Base-by-base conservation (phyloP, 495 filamentous ascomycete genomes). In the Hyaloscypha bicolor region DNA sequence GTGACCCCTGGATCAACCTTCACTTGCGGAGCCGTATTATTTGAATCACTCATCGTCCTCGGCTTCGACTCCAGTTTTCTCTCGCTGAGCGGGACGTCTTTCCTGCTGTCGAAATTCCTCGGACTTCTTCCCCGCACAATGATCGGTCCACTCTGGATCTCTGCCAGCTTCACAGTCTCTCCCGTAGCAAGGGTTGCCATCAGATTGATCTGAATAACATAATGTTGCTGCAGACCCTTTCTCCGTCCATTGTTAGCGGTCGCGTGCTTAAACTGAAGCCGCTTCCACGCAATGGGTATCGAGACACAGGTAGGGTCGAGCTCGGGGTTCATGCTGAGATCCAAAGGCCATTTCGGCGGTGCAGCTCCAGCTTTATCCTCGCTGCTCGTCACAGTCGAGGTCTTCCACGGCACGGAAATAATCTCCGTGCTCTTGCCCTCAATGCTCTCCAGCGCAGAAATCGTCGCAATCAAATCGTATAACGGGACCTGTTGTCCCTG, bases 391-490 rank as follows among this genome's bases (percentile, higher is more conserved):
- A 80, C 81, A 51, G 83, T 85, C 4, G 87, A 88, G 19, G 92
- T 93, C 79, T 96, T 95, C 93, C 93, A 97, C 0, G 93, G 93
- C 33, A 97, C 93, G 3, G 89, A 91, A 48, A 97, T 96, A 64
- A 97, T 93, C 80, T 96, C 94, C 22, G 94, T 92, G 0, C 88
- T 74, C 68, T 93, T 93, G 29, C 91, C 91, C 74, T 97, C 93
- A 9, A 96, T 93, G 12, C 91, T 94, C 77, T 97, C 93, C n/a
- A 90, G 88, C 0, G 92, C 93, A 3, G 91, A 93, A 22, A 97
- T 90, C 33, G 87, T 87, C 6, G 94, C 87, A 66, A 90, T 90
- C 61, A 94, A 86, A 19, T 89, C 90, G 14, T 89, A 76, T 25
- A 95, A 87, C 0, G 89, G 89, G 58, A 91, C 87, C 11, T 88